These are phyloP conservation scores for Globisporangium takayamanum DNA, from an alignment of 352 stramenopile species.

Conservation along the genomic window DNA sequence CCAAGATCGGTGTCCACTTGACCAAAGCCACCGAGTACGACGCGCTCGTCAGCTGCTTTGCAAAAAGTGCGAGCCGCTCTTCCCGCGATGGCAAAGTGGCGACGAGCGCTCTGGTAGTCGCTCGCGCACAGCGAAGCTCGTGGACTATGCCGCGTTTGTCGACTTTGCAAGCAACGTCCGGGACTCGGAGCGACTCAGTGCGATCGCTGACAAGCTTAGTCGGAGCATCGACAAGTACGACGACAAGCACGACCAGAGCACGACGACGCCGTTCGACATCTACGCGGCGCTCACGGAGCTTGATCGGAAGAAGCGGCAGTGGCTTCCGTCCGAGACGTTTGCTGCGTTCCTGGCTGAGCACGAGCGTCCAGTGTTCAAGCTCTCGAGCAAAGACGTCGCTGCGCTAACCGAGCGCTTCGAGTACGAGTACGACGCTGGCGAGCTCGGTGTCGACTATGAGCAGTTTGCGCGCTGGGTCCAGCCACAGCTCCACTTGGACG, in stretches of 20 bases:
- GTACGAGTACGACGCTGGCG: slow-evolving; percentile 55
- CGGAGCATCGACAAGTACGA: slow-evolving; percentile 42
- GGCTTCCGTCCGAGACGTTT: slow-evolving; percentile 44
- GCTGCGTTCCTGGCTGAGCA: slow-evolving; percentile 18
- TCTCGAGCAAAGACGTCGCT: slow-evolving; percentile 27
- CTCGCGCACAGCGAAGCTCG: slow-evolving; percentile 5
- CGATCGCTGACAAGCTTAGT: slow-evolving; percentile 41
- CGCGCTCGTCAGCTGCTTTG: slow-evolving; percentile 36
- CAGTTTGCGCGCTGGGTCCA: slow-evolving; percentile 69
- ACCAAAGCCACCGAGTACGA: slow-evolving; percentile 30
- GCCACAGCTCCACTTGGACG: slow-evolving; percentile 52
- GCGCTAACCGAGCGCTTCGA: slow-evolving; percentile 50
- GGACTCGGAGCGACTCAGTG: slow-evolving; percentile 54
- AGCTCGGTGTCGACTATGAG: slow-evolving; percentile 57
- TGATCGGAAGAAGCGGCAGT: slow-evolving; percentile 48
- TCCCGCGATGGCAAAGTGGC: slow-evolving; percentile 6
- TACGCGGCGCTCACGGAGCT: slow-evolving; percentile 34
- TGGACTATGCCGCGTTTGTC: slow-evolving; percentile 54
- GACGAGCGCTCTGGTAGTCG: background rate
- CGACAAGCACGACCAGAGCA: slow-evolving; percentile 37
- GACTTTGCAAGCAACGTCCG: slow-evolving; percentile 66
- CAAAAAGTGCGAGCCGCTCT: background rate
- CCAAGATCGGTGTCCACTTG: slow-evolving; percentile 43
- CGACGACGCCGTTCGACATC: slow-evolving; percentile 37
- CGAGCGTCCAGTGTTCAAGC: slow-evolving; percentile 30